Conservation (phyloP, 192 early-diverging fungal genomes). For the Podila epigama region DNA sequence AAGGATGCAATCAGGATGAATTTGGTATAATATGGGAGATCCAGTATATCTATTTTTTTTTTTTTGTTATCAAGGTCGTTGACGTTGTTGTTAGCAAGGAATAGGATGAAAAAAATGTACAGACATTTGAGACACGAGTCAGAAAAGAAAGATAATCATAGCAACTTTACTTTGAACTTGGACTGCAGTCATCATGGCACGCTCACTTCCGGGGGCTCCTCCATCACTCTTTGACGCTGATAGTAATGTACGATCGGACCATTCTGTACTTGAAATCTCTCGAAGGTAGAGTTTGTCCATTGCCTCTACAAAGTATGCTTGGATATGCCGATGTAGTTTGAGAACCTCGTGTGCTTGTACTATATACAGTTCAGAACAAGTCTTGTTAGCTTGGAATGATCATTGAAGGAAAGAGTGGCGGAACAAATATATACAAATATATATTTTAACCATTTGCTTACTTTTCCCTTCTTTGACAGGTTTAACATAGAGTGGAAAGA, state of each 20-base stretch:
- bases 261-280: conserved; percentile 91
- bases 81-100: too few species aligned
- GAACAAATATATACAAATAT: neutral
- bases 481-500: conserved; percentile 89
- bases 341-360: conserved; percentile 69
- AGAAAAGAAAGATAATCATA: neutral
- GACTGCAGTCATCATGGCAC: conserved; percentile 28
- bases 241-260: conserved; percentile 59
- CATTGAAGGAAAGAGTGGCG: neutral
- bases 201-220: conserved; percentile 21
- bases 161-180: conserved; percentile 29
- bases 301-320: conserved; percentile 83
- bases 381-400: neutral
- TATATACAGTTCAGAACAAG: neutral
- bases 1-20: conserved; percentile 90
- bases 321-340: conserved; percentile 78
- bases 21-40: conserved; percentile 90
- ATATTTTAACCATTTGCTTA: conserved; percentile 34
- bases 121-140: neutral
- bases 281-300: conserved; percentile 88
- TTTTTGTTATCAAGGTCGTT: too few species aligned
- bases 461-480: conserved; percentile 79
- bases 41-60: conserved; percentile 56
- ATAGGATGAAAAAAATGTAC: neutral
- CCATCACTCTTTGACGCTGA: conserved; percentile 18